Base-by-base conservation (phyloP, 1,139 yeast species). In the Diutina catenulata region DNA sequence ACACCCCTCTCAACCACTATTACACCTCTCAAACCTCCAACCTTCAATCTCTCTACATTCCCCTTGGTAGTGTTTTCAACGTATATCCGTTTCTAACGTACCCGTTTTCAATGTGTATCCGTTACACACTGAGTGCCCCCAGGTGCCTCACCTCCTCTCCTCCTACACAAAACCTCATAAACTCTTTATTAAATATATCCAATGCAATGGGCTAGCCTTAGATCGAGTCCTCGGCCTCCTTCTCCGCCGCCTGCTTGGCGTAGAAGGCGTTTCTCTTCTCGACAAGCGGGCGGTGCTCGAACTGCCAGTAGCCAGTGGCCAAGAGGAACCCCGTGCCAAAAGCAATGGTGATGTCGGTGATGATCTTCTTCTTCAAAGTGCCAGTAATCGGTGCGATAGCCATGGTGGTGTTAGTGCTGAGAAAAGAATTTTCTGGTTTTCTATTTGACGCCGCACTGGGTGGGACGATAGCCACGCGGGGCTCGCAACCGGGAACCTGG, bases 301-400 rank as follows among this genome's bases (percentile, higher is more conserved):
- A 74, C 83, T 87, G 77, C 82, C 81, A 80, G 59, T 63, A 65
- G 47, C 65, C 59, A 43, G 76, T 82, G 51, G 71, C 64, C 49
- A 54, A 42, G 37, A 55, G 68, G 39, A 63, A 61, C 15, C 73
- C 73, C 47, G 59, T 53, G 41, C 55, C 70, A 45, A 66, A 63
- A 46, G 94, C 94, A 49, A 79, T 63, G 52, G 76, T 48, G 60
- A 88, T 75, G 57, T 91, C 96, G 49, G 82, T 73, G 57, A 81
- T 71, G 62, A 84, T 77, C 64, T 78, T 80, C 70, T 78, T 84
- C 68, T 75, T 83, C 48, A 88, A 73, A 49, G 82, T 68, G 50
- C 96, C 96, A 42, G 80, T 74, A 55, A 88, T 86, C 53, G 95
- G 95, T 57, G 94, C 86, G 56, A 87, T 74, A 56, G 94, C 83